Percentiles rank a stretch among this genome's conserved stretches.
Evolutionary conservation across 2,329 filamentous ascomycete species (phyloP).

Genomic region (Metarhizium anisopliae): DNA sequence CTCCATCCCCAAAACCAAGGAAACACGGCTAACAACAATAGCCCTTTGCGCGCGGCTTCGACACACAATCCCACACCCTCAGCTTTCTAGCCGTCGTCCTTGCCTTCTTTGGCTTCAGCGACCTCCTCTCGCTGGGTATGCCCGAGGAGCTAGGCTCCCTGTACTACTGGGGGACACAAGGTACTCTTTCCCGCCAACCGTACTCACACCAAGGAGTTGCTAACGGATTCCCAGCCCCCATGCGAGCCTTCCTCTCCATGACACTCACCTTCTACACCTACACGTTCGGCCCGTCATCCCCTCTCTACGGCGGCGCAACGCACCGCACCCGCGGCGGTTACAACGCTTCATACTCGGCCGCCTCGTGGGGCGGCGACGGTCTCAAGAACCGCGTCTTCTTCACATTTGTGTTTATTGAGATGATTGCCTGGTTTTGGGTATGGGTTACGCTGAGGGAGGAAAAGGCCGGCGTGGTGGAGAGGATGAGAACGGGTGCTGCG

Average conservation of each 20-base stretch:
- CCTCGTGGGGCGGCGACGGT: conserved; percentile 48
- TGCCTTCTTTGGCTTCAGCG: conserved; percentile 48
- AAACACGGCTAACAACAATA: conserved; percentile 19
- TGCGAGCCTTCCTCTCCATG: conserved; percentile 59
- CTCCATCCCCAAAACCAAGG: background rate
- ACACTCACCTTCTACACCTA: conserved; percentile 55
- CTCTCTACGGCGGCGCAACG: conserved; percentile 29
- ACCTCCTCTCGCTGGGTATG: conserved; percentile 58
- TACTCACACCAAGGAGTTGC: background rate
- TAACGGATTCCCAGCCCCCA: conserved; percentile 35
- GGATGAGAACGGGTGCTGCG: conserved; percentile 21
- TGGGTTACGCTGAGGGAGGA: conserved; percentile 65
- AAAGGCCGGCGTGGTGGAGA: conserved; percentile 30
- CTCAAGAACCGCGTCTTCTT: conserved; percentile 82
- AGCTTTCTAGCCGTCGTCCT: conserved; percentile 65
- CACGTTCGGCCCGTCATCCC: conserved; percentile 44
- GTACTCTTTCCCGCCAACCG: conserved; percentile 39
- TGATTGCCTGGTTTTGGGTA: conserved; percentile 80
- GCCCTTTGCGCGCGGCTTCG: conserved; percentile 60
- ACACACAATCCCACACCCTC: conserved; percentile 58
- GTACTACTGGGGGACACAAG: conserved; percentile 59
- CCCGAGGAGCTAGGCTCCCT: conserved; percentile 56
- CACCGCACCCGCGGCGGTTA: conserved; percentile 16
- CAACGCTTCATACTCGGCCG: conserved; percentile 23
- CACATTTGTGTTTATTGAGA: conserved; percentile 75